Percentiles rank a stretch among this genome's conserved stretches.
Conservation (phyloP, 129 eudicot species). For the Kitagawia praeruptora region DNA sequence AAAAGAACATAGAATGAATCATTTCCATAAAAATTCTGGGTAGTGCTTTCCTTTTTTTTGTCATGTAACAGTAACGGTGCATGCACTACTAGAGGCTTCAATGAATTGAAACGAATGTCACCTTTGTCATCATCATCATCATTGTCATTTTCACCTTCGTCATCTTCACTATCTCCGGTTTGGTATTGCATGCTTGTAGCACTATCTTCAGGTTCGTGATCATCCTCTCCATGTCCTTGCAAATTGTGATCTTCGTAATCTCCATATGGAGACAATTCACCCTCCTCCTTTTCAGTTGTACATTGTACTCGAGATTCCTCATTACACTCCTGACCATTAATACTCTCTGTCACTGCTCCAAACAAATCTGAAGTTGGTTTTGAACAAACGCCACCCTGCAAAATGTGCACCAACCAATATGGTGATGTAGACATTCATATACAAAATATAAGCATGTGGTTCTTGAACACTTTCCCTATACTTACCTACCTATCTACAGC, state of each 20-base stretch:
- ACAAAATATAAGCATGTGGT: background rate
- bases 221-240: conserved; percentile 29
- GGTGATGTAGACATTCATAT: background rate
- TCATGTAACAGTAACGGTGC: conserved; percentile 31
- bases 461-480: background rate
- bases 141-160: conserved; percentile 35
- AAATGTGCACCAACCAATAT: background rate
- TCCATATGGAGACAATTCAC: conserved; percentile 66
- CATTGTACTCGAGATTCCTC: conserved; percentile 29
- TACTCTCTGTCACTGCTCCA: conserved; percentile 20
- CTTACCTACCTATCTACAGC: background rate
- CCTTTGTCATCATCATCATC: conserved; percentile 39
- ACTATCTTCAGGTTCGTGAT: conserved; percentile 21
- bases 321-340: conserved; percentile 18
- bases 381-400: conserved; percentile 36
- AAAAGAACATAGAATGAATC: conserved; percentile 81
- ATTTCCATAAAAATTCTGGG: conserved; percentile 66
- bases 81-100: conserved; percentile 51
- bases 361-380: conserved; percentile 21
- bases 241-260: conserved; percentile 43
- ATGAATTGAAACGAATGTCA: conserved; percentile 40
- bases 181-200: conserved; percentile 20
- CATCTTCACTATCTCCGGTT: conserved; percentile 61
- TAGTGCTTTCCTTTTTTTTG: conserved; percentile 17
- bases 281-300: conserved; percentile 62